Percentiles rank a stretch among this genome's conserved stretches.
Evolutionary conservation across 306 rosid genomes (phyloP).

Genomic region (Cucurbita ficifolia): DNA sequence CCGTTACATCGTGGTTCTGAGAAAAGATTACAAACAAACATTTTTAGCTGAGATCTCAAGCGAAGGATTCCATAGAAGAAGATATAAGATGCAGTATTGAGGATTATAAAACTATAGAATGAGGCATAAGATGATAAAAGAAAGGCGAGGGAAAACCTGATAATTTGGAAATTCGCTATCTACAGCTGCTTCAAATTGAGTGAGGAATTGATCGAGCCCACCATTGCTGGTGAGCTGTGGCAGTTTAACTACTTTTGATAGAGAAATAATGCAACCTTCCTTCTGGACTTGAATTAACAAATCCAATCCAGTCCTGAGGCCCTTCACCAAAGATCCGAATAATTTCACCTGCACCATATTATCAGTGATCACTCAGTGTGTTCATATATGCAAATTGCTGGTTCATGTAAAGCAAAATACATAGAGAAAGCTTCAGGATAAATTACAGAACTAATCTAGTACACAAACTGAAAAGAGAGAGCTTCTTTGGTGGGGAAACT

Average conservation of each 20-base stretch:
- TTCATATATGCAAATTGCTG: neutral
- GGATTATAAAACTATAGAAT: neutral
- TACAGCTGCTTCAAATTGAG: conserved; percentile 87
- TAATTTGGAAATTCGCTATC: conserved; percentile 75
- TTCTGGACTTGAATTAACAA: conserved; percentile 51
- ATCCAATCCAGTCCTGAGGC: conserved; percentile 63
- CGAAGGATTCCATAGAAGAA: neutral
- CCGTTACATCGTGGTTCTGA: conserved; percentile 71
- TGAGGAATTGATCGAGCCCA: conserved; percentile 69
- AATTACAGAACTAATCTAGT: neutral
- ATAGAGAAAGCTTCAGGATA: neutral
- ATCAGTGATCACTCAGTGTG: neutral
- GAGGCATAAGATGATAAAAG: neutral
- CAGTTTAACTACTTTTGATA: conserved; percentile 38
- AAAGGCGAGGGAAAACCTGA: conserved; percentile 32
- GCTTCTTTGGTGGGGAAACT: neutral
- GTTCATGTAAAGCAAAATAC: neutral
- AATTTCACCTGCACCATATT: conserved; percentile 54
- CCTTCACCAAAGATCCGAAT: conserved; percentile 77
- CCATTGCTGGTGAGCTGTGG: conserved; percentile 40
- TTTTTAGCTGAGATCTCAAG: neutral
- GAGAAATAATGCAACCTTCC: conserved; percentile 34
- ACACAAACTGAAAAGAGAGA: neutral
- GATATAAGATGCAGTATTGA: neutral
- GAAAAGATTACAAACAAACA: neutral